These are phyloP conservation scores for Chytriomyces sp. DNA, from an alignment of 192 early-diverging fungal genomes.

Conservation along the genomic window DNA sequence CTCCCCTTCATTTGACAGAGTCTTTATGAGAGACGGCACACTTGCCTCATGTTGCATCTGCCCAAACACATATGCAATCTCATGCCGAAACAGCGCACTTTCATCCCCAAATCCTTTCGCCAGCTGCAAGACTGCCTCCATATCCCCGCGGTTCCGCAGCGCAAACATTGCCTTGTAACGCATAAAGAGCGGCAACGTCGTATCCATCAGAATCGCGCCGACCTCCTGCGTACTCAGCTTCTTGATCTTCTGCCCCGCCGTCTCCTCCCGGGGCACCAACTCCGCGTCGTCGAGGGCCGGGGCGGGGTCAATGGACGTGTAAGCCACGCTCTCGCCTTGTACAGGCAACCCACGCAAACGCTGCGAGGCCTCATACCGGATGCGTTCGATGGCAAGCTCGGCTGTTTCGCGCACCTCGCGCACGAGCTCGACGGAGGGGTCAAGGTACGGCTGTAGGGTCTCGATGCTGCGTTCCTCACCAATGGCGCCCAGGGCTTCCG, in stretches of 20 bases:
- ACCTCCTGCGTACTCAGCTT: constrained; percentile 70
- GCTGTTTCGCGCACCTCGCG: constrained; percentile 88
- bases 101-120: constrained; percentile 81
- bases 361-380: constrained; percentile 66
- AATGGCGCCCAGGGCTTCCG: constrained; percentile 94
- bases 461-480: constrained; percentile 67
- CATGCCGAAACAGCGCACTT: constrained; percentile 87
- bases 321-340: constrained; percentile 42
- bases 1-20: constrained; percentile 77
- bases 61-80: constrained; percentile 94
- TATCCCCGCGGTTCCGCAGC: constrained; percentile 82
- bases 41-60: constrained; percentile 92
- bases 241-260: constrained; percentile 15
- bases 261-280: constrained; percentile 37
- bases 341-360: no score
- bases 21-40: constrained; percentile 79
- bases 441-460: constrained; percentile 73
- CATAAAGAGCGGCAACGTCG: constrained; percentile 77
- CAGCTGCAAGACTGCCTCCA: constrained; percentile 76
- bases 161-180: constrained; percentile 96
- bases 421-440: constrained; percentile 64
- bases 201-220: constrained; percentile 64
- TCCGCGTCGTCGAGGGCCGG: constrained; percentile 74
- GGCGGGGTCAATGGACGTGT: constrained; percentile 89
- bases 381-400: constrained; percentile 84